Conservation (phyloP, 2,329 filamentous ascomycete species). For the Chaetomium sp. region DNA sequence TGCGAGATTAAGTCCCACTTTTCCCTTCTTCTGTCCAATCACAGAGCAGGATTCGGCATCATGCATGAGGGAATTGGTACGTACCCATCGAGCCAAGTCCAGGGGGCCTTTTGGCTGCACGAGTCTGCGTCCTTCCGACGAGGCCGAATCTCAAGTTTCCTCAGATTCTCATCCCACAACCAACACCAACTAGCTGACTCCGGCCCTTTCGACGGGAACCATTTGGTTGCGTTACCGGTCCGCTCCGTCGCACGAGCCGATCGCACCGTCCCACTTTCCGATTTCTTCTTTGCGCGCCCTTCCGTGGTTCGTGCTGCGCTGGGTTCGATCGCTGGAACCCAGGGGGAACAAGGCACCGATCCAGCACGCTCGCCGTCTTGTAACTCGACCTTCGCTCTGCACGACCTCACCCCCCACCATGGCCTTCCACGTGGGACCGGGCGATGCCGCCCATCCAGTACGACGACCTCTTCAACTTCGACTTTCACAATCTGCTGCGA, state of each 20-base stretch:
- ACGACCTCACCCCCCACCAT: slow-evolving; percentile 11
- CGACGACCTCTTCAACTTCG: slow-evolving; percentile 8
- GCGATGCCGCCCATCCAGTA: slow-evolving; percentile 10
- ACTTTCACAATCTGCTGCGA: slow-evolving; percentile 8
- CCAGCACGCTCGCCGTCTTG: too few species aligned
- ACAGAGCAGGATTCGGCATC: background rate
- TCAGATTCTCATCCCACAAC: background rate
- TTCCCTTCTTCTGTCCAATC: background rate
- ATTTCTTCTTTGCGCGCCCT: background rate
- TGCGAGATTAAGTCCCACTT: slow-evolving; percentile 3
- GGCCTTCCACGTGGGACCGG: slow-evolving; percentile 6
- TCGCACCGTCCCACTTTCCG: background rate
- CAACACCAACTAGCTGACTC: background rate
- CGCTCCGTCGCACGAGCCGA: background rate
- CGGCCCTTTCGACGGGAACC: background rate
- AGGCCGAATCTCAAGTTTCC: background rate
- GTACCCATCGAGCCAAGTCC: background rate
- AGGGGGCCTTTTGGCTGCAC: background rate
- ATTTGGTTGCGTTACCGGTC: slow-evolving; percentile 1
- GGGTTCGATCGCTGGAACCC: background rate
- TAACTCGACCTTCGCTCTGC: background rate
- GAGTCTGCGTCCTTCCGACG: background rate
- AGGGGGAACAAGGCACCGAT: too few species aligned
- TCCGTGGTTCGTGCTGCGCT: background rate
- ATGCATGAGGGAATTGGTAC: slow-evolving; percentile 1